phyloP scores from a whole-genome alignment of 108 stramenopile genomes.

The Hondaea fermentalgiana region DNA sequence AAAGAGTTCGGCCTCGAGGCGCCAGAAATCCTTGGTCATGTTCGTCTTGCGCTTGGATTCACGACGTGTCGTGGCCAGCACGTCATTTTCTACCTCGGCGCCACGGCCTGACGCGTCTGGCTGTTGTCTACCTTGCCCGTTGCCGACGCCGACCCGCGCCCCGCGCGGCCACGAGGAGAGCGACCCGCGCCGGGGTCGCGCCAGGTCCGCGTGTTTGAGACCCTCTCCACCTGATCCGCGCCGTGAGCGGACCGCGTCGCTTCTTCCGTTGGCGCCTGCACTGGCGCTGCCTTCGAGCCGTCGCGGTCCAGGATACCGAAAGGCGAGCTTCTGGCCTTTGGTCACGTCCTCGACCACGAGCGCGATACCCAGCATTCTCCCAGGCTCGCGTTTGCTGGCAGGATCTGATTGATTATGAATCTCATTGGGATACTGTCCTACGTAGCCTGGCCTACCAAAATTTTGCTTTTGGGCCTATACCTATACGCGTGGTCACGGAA shows the following conservation, averaged over 20 bases:
- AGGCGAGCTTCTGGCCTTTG: conserved; percentile 6
- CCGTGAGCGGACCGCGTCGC: neutral
- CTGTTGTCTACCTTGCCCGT: neutral
- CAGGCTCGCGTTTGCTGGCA: too few species aligned
- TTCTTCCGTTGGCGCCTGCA: neutral
- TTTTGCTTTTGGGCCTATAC: too few species aligned
- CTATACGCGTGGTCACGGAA: too few species aligned
- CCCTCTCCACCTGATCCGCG: neutral
- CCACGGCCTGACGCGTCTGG: neutral
- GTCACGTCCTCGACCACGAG: neutral
- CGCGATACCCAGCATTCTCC: neutral
- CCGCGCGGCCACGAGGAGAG: neutral
- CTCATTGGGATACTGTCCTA: too few species aligned
- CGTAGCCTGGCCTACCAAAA: too few species aligned
- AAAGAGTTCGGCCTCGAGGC: neutral
- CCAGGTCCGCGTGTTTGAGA: neutral
- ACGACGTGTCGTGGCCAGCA: neutral
- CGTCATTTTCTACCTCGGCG: neutral
- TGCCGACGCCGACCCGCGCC: neutral
- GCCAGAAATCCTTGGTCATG: neutral
- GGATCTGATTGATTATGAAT: too few species aligned
- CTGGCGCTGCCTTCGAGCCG: neutral
- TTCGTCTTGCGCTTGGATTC: neutral
- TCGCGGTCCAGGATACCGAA: neutral
- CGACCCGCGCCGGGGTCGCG: neutral